A percentile compares a stretch with the other conserved stretches of the same genome.
phyloP scores from a whole-genome alignment of 257 asterid species.

The Solanum chilense region DNA sequence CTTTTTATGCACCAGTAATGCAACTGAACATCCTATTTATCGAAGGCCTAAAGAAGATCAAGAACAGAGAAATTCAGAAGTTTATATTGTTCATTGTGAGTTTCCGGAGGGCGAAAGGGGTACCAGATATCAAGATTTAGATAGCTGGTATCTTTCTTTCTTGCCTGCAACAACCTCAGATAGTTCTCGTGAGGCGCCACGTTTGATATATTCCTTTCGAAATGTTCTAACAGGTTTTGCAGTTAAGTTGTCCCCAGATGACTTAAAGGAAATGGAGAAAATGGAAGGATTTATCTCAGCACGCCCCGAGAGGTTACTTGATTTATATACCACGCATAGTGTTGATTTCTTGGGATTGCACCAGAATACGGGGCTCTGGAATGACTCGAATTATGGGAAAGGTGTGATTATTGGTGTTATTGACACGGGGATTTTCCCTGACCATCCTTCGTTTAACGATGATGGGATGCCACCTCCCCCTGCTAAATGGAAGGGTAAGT shows the following conservation, averaged over 20 bases:
- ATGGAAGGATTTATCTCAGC: slow-evolving; percentile 14
- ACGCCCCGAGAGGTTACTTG: neutral
- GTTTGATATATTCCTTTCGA: slow-evolving; percentile 5
- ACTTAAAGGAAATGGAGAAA: slow-evolving; percentile 6
- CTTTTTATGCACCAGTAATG: neutral
- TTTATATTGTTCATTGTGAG: slow-evolving; percentile 26
- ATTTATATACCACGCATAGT: slow-evolving; percentile 7
- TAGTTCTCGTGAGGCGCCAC: neutral
- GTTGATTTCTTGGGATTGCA: slow-evolving; percentile 9
- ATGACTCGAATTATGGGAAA: slow-evolving; percentile 9
- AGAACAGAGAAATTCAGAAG: neutral
- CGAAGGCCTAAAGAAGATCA: neutral
- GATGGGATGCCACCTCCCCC: slow-evolving; percentile 11
- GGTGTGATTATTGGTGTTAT: slow-evolving; percentile 21
- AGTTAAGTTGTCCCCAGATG: slow-evolving; percentile 4
- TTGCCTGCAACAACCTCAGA: slow-evolving; percentile 1
- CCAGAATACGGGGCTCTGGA: slow-evolving; percentile 3
- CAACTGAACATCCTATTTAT: neutral
- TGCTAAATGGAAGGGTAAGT: slow-evolving; percentile 21
- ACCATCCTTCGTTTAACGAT: slow-evolving; percentile 11
- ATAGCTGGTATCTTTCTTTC: slow-evolving; percentile 18
- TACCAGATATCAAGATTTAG: neutral
- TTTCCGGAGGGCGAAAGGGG: neutral
- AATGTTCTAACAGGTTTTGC: slow-evolving; percentile 19
- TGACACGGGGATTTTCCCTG: slow-evolving; percentile 13